Percentiles rank a stretch among this genome's conserved stretches.
Evolutionary conservation across 192 early-diverging fungal species (phyloP).

Genomic region (Gryganskiella cystojenkinii): DNA sequence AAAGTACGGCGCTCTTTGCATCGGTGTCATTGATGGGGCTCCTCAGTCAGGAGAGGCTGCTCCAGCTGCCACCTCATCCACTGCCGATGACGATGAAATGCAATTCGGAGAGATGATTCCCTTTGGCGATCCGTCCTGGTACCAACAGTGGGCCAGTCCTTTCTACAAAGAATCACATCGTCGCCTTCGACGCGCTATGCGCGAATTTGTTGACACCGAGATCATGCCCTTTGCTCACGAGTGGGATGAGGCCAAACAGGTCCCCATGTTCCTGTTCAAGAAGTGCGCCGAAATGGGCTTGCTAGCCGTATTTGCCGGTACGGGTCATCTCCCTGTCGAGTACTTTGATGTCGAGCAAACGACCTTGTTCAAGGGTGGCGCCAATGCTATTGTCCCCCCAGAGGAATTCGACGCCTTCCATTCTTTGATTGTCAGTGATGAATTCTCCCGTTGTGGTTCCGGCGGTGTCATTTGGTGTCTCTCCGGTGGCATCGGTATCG

Average conservation of each 20-base stretch:
- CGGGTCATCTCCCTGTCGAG: constrained; percentile 28
- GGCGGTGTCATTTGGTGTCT: constrained; percentile 87
- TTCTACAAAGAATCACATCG: constrained; percentile 87
- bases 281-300: constrained; percentile 82
- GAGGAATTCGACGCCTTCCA: constrained; percentile 77
- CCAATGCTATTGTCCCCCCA: constrained; percentile 48
- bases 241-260: constrained; percentile 86
- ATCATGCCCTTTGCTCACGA: constrained; percentile 81
- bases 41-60: constrained; percentile 25
- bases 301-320: constrained; percentile 61
- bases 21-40: constrained; percentile 69
- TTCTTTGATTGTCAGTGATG: constrained; percentile 79
- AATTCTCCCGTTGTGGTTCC: constrained; percentile 81
- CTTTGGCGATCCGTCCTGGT: constrained; percentile 86
- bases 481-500: constrained; percentile 78
- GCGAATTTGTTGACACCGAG: constrained; percentile 81
- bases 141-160: constrained; percentile 70
- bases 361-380: constrained; percentile 30
- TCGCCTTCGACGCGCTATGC: constrained; percentile 66
- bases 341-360: constrained; percentile 44
- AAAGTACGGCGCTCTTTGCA: constrained; percentile 71
- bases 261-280: constrained; percentile 75
- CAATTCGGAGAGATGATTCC: constrained; percentile 82
- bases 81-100: constrained; percentile 58
- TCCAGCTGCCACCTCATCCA: constrained; percentile 14